Evolutionary conservation across 2,329 filamentous ascomycete genomes (phyloP), one percentile per base, ranked within the genome.

Genomic region (Sporothrix dimorphospora): DNA sequence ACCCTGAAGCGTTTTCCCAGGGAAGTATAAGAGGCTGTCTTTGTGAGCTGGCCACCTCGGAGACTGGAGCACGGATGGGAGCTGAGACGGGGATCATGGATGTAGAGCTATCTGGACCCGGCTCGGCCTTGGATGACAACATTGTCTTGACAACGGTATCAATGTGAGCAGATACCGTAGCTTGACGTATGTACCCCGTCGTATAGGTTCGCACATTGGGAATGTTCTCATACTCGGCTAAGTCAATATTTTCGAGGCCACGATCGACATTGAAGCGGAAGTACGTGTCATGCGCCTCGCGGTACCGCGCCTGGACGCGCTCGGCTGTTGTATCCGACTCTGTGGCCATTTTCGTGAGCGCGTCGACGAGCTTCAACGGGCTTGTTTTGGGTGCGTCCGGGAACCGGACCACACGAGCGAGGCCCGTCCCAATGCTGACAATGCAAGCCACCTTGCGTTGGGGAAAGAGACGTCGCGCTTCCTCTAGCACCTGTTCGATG

Each of bases 221-320:
- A 3, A 63, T 19, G 1, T 24, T 21, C n/a, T 63, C 19, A 2
- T 34, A 63, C 34, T 63, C 59, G 5, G 42, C 34, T 1, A 63
- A 16, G 7, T 19, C 8, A 16, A 63, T 40, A 8, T 42, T 24
- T 16, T 63, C 59, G n/a, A 63, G 38, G 19, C 59, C 59, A 16
- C 59, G 59, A 16, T 63, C 59, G 8, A 63, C 59, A 16, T 5
- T 63, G 59, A 63, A 63, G 27, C 59, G 59, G 38, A 63, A 63
- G 19, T 63, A 63, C 16, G 16, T 30, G n/a, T 63, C 19, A 19
- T 11, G 4, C 6, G 59, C 12, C 4, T 63, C 6, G 19, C 16
- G 59, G 34, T 42, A 63, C 16, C 24, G 59, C 6, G n/a, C 38
- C 34, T 42, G 34, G 34, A 63, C 38, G 8, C 19, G 16, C 16